Percentiles rank a stretch among this genome's conserved stretches.
Conservation (phyloP, 495 filamentous ascomycete genomes). For the Podospora anserina region DNA sequence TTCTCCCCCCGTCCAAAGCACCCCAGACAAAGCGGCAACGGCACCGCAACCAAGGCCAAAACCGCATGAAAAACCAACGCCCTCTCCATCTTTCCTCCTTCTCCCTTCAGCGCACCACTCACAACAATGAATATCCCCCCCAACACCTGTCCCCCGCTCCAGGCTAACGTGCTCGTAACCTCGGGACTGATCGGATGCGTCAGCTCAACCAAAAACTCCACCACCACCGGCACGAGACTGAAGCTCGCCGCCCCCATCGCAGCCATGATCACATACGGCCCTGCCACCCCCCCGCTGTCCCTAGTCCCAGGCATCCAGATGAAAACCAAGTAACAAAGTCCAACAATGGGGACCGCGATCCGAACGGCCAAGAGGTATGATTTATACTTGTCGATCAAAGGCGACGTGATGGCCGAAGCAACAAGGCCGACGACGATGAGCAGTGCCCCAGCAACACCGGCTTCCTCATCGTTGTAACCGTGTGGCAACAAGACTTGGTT, state of each 20-base stretch:
- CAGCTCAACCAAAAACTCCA: constrained; percentile 84
- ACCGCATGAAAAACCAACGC: constrained; percentile 79
- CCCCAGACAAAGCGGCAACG: constrained; percentile 65
- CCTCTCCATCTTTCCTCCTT: constrained; percentile 58
- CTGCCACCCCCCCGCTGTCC: constrained; percentile 49
- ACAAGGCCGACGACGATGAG: constrained; percentile 90
- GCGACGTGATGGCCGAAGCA: constrained; percentile 67
- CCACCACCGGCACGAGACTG: constrained; percentile 71
- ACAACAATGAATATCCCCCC: constrained; percentile 82
- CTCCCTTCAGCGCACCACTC: constrained; percentile 72
- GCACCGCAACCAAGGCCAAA: constrained; percentile 59
- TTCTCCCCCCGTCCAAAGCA: constrained; percentile 56
- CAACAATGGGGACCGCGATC: constrained; percentile 71
- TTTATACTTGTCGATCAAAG: constrained; percentile 82
- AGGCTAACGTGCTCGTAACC: constrained; percentile 76
- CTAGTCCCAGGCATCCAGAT: constrained; percentile 75
- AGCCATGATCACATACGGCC: constrained; percentile 66
- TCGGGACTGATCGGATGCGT: constrained; percentile 87
- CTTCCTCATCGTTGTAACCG: constrained; percentile 72
- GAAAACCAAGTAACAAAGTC: constrained; percentile 66
- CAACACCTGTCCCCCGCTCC: constrained; percentile 75
- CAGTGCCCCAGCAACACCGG: constrained; percentile 83
- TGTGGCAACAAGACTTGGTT: constrained; percentile 88
- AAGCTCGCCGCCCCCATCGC: constrained; percentile 81
- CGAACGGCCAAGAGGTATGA: constrained; percentile 73